Percentiles rank a stretch among this genome's conserved stretches.
phyloP scores from a whole-genome alignment of 2,329 filamentous ascomycete genomes.

The Saccharata proteae region DNA sequence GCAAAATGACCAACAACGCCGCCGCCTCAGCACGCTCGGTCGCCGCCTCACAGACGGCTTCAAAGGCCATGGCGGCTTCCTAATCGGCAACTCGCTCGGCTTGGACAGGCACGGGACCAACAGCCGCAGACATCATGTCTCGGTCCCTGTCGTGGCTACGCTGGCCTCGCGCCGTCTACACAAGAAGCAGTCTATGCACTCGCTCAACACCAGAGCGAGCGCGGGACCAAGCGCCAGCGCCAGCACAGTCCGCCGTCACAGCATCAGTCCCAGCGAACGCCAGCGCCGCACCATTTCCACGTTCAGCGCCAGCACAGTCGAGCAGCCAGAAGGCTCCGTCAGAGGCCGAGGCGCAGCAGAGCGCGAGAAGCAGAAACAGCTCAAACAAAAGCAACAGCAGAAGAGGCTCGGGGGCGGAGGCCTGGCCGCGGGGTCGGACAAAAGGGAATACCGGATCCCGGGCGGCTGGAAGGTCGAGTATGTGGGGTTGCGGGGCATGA shows the following conservation, averaged over 20 bases:
- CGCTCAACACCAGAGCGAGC: not conserved
- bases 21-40: slow-evolving; percentile 12
- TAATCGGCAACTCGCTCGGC: slow-evolving; percentile 45
- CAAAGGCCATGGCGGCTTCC: slow-evolving; percentile 31
- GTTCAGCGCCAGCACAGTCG: not conserved
- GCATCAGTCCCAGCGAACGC: slow-evolving; percentile 17
- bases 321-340: too few species aligned
- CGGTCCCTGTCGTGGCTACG: slow-evolving; percentile 19
- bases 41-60: slow-evolving; percentile 25
- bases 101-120: slow-evolving; percentile 37
- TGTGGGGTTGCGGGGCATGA: slow-evolving; percentile 37
- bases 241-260: slow-evolving; percentile 17
- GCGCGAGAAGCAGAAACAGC: slow-evolving; percentile 1
- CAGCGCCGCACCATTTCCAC: slow-evolving; percentile 12
- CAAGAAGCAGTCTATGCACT: slow-evolving; percentile 8
- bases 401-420: slow-evolving; percentile 8
- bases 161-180: slow-evolving; percentile 17
- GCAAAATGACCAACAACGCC: slow-evolving; percentile 7
- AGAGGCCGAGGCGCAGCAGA: not conserved
- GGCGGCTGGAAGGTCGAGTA: slow-evolving; percentile 35
- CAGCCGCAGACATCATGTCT: slow-evolving; percentile 28
- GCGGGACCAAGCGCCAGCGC: not conserved
- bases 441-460: slow-evolving; percentile 11
- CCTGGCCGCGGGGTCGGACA: slow-evolving; percentile 2
- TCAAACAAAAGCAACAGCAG: slow-evolving; percentile 1